Conservation (phyloP, 768 basidiomycete genomes). For the Lactarius sanguifluus region DNA sequence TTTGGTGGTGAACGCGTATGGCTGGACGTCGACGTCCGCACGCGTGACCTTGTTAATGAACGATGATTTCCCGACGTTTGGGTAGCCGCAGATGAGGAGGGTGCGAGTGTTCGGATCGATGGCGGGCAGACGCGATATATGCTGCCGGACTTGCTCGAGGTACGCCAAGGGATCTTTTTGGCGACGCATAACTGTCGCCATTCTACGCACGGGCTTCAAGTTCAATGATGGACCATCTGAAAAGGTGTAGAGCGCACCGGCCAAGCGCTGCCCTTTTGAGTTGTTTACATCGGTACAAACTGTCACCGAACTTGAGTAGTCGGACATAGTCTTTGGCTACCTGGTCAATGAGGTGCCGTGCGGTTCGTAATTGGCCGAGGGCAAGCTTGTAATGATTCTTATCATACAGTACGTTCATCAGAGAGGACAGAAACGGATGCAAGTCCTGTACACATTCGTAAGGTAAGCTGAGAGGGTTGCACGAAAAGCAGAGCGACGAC, state of each 20-base stretch:
- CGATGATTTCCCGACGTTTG: conserved; percentile 98
- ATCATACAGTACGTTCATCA: conserved; percentile 99
- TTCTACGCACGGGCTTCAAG: conserved; percentile 47
- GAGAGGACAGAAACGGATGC: conserved; percentile 92
- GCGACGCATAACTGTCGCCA: conserved; percentile 98
- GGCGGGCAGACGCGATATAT: conserved; percentile 95
- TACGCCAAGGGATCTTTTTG: conserved; percentile 99
- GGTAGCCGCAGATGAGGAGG: conserved; percentile 96
- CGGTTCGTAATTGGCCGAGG: conserved; percentile 93
- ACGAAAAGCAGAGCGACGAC: conserved; percentile 36
- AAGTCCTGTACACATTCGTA: conserved; percentile 58
- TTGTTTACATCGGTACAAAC: conserved; percentile 97
- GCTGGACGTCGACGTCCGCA: conserved; percentile 98
- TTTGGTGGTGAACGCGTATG: conserved; percentile 99
- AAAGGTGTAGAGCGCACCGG: conserved; percentile 59
- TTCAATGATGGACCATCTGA: neutral
- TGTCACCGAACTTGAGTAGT: conserved; percentile 96
- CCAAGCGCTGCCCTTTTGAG: conserved; percentile 96
- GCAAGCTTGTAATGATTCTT: conserved; percentile 99
- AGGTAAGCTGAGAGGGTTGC: conserved; percentile 1
- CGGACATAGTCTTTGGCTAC: conserved; percentile 97
- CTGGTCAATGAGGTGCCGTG: conserved; percentile 93
- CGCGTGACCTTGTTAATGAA: conserved; percentile 99
- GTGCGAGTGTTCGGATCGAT: conserved; percentile 99
- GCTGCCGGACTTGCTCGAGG: conserved; percentile 98